Conservation (phyloP, 805 yeast genomes). For the Metschnikowia anglica region DNA sequence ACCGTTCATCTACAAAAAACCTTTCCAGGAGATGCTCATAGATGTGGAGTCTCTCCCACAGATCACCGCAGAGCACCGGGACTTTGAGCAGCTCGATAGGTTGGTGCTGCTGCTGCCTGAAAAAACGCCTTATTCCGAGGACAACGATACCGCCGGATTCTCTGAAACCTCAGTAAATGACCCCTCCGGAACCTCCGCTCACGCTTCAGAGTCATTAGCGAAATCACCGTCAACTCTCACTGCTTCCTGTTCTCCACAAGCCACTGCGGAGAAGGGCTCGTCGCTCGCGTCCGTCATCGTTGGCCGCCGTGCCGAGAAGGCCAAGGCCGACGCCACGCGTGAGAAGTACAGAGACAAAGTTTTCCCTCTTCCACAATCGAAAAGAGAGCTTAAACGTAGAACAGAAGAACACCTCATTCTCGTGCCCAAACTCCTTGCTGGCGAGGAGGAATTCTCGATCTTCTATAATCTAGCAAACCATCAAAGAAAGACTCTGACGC, state of each 20-base stretch:
- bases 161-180: too few relatives aligned
- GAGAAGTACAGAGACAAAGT: conserved; percentile 19
- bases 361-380: conserved; percentile 29
- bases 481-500: conserved; percentile 37
- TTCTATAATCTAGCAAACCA: conserved; percentile 52
- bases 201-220: too few relatives aligned
- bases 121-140: too few relatives aligned
- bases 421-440: conserved; percentile 44
- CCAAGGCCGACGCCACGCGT: conserved; percentile 5
- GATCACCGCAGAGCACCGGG: not conserved
- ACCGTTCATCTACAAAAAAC: not conserved
- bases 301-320: conserved; percentile 6
- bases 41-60: not conserved
- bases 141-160: too few relatives aligned
- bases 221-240: too few relatives aligned
- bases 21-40: conserved; percentile 10
- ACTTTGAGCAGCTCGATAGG: conserved; percentile 12
- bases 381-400: conserved; percentile 28
- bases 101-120: conserved; percentile 1
- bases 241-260: too few relatives aligned
- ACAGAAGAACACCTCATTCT: conserved; percentile 21
- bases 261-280: too few relatives aligned
- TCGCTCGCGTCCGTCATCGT: conserved; percentile 6
- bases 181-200: too few relatives aligned
- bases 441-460: conserved; percentile 40